Evolutionary conservation across 2,329 filamentous ascomycete genomes (phyloP), one percentile per base, ranked within the genome.

Genomic region (Exserohilum rostratum): DNA sequence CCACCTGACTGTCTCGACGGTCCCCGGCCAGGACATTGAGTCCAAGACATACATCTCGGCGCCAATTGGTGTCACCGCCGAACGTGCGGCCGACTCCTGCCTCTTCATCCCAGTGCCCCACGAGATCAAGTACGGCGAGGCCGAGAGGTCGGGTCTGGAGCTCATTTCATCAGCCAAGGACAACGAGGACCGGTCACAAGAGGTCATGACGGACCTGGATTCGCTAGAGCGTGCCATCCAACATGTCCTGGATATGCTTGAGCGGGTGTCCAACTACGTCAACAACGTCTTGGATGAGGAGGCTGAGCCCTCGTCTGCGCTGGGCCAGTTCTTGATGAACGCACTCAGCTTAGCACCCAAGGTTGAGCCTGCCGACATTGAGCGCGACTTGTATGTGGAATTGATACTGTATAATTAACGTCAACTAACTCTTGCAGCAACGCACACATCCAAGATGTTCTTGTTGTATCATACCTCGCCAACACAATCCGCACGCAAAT

Each of bases 401-500:
- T n/a, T n/a, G 22, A 30, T 15, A 18, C 27, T 33, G 5, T n/a
- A 3, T 27, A 6, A n/a, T 13, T 2, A 0, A 7, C 7, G n/a
- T 20, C 13, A 54, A 73, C 78, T 73, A 76, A 73, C 39, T 44
- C 20, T 31, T 34, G 11, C 72, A 86, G 84, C 86, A 99, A 99
- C 87, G 96, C 96, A 83, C 95, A 99, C 82, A 92, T 99, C 78
- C 95, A 99, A 82, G 95, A 99, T 77, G 93, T 99, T 58, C 87
- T 99, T 65, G 93, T 98, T 77, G 93, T 99, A 69, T 96, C 92
- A 66, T 99, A 99, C 82, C 85, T 99, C 63, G 92, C 95, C 76
- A 99, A 98, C 84, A 97, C 92, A 65, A 96, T 98, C 80, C 91
- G 93, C 78, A 98, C 93, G 67, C 95, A 99, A 82, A 97, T 99